phyloP scores from a whole-genome alignment of 306 rosid genomes.

The Cyclanthera cordifolia region DNA sequence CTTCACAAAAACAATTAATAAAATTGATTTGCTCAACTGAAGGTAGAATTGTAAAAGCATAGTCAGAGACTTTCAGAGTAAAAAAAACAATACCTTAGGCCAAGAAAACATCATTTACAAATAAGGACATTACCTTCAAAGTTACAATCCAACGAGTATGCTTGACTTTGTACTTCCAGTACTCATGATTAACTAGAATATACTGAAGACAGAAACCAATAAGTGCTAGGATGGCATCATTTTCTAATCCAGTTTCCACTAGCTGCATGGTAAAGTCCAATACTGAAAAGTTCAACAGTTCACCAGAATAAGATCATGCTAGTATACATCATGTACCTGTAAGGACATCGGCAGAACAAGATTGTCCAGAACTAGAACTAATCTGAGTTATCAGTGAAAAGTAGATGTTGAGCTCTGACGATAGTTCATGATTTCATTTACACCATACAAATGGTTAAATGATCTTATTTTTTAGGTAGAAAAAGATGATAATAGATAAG shows the following conservation, averaged over 20 bases:
- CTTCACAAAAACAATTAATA: neutral
- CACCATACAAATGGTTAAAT: neutral
- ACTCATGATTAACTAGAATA: slow-evolving; percentile 71
- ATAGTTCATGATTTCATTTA: neutral
- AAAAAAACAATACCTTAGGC: neutral
- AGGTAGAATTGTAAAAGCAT: neutral
- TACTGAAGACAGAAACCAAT: slow-evolving; percentile 70
- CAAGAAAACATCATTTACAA: neutral
- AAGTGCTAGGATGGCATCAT: slow-evolving; percentile 64
- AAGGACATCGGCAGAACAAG: neutral
- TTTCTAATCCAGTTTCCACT: slow-evolving; percentile 69
- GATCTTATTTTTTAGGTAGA: neutral
- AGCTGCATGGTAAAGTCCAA: slow-evolving; percentile 79
- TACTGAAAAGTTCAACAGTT: slow-evolving; percentile 46
- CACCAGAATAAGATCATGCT: slow-evolving; percentile 4
- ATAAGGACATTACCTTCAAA: slow-evolving; percentile 46
- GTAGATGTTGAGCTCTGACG: neutral
- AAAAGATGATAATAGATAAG: neutral
- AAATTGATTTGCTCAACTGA: neutral
- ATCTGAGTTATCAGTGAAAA: neutral
- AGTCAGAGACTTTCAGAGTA: neutral
- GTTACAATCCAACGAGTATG: slow-evolving; percentile 75
- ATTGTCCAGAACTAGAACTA: neutral
- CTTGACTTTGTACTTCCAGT: slow-evolving; percentile 74
- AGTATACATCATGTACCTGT: neutral